Evolutionary conservation across 495 filamentous ascomycete species (phyloP).

Genomic region (Neurospora sublineolata): DNA sequence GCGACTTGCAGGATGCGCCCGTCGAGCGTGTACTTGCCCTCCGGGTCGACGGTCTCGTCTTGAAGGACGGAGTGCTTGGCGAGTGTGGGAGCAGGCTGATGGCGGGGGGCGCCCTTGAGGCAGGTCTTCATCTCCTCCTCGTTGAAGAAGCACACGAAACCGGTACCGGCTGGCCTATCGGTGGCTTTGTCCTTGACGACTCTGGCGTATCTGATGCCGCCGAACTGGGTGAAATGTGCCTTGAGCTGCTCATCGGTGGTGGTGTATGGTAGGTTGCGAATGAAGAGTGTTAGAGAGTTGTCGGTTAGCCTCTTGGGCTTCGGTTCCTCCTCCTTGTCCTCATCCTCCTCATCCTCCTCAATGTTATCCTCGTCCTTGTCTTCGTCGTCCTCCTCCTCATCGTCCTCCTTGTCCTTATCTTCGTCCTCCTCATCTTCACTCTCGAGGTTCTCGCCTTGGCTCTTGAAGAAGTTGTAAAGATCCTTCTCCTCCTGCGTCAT

Average conservation of each 20-base stretch:
- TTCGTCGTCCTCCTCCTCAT: slow-evolving; percentile 38
- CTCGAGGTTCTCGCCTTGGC: slow-evolving; percentile 25
- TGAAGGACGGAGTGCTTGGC: slow-evolving; percentile 72
- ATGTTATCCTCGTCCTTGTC: slow-evolving; percentile 24
- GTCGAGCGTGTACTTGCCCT: slow-evolving; percentile 77
- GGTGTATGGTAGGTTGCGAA: slow-evolving; percentile 89
- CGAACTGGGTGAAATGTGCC: slow-evolving; percentile 76
- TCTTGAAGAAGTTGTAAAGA: slow-evolving; percentile 21
- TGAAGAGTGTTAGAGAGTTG: slow-evolving; percentile 69
- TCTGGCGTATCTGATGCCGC: slow-evolving; percentile 72
- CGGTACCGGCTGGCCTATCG: slow-evolving; percentile 78
- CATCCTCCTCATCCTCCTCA: slow-evolving; percentile 33
- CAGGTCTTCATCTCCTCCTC: slow-evolving; percentile 60
- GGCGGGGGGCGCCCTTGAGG: slow-evolving; percentile 57
- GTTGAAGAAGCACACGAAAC: slow-evolving; percentile 88
- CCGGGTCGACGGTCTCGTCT: slow-evolving; percentile 62
- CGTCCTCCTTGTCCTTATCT: slow-evolving; percentile 32
- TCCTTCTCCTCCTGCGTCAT: slow-evolving; percentile 31
- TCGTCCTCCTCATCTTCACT: slow-evolving; percentile 40
- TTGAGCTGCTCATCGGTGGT: slow-evolving; percentile 67
- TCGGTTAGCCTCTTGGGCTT: slow-evolving; percentile 32
- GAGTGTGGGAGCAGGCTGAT: slow-evolving; percentile 29
- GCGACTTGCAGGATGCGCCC: slow-evolving; percentile 76
- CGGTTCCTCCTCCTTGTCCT: slow-evolving; percentile 27
- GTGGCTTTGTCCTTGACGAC: slow-evolving; percentile 77